Conservation (phyloP, 2,329 filamentous ascomycete species). For the Sarocladium oryzae region DNA sequence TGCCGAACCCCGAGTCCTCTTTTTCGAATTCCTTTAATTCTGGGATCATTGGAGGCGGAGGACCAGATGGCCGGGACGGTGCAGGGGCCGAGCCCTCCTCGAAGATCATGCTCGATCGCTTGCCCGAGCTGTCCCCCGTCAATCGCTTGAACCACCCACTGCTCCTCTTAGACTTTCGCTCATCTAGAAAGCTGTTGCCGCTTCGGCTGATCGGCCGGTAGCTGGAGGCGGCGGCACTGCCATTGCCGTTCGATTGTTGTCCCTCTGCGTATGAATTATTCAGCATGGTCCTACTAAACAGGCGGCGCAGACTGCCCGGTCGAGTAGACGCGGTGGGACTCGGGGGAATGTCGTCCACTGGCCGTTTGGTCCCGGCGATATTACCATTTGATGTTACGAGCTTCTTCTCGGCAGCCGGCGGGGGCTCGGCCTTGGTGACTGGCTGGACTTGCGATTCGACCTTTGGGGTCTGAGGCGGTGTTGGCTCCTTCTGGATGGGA, state of each 20-base stretch:
- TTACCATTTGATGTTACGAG: slow-evolving; percentile 33
- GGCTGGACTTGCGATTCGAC: neutral
- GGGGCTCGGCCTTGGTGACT: slow-evolving; percentile 11
- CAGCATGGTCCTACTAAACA: slow-evolving; percentile 50
- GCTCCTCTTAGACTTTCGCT: slow-evolving; percentile 47
- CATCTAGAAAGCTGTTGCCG: slow-evolving; percentile 41
- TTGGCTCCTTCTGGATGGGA: slow-evolving; percentile 41
- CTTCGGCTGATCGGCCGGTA: slow-evolving; percentile 46
- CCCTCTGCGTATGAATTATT: slow-evolving; percentile 44
- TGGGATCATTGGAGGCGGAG: slow-evolving; percentile 56
- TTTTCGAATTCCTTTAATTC: slow-evolving; percentile 48
- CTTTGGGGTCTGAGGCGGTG: slow-evolving; percentile 27
- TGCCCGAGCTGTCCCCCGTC: slow-evolving; percentile 29
- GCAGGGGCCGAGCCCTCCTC: slow-evolving; percentile 22
- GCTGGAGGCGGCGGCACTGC: slow-evolving; percentile 17
- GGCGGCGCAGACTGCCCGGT: slow-evolving; percentile 49
- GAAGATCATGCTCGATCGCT: slow-evolving; percentile 37
- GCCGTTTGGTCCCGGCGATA: slow-evolving; percentile 40
- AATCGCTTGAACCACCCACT: slow-evolving; percentile 56
- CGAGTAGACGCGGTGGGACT: slow-evolving; percentile 46
- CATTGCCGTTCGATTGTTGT: slow-evolving; percentile 34
- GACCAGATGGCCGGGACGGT: slow-evolving; percentile 26
- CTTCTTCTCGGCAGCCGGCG: slow-evolving; percentile 8
- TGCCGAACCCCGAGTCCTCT: slow-evolving; percentile 35
- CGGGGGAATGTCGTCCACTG: slow-evolving; percentile 42